phyloP scores from a whole-genome alignment of 2,329 filamentous ascomycete genomes.

The Hypoxylon sp. region DNA sequence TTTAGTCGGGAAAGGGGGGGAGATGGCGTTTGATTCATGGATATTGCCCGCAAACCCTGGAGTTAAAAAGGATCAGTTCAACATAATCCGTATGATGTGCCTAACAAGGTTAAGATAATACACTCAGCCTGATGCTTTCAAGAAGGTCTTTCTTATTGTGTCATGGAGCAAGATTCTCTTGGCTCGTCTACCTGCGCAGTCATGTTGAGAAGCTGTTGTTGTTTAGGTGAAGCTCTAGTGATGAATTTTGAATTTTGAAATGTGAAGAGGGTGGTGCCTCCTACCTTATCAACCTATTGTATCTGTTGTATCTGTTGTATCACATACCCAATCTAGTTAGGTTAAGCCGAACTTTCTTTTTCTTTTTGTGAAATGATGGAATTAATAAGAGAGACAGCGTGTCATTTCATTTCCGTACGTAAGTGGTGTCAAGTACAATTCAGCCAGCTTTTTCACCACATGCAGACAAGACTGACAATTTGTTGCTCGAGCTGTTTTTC shows the following conservation, averaged over 20 bases:
- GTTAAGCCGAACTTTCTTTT: not conserved
- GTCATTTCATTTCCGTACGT: not conserved
- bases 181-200: no score
- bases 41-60: not conserved
- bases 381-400: not conserved
- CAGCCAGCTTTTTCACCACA: no score
- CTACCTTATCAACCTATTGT: not conserved
- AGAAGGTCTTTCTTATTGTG: not conserved
- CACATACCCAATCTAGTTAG: not conserved
- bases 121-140: not conserved
- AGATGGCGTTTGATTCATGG: not conserved
- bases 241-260: not conserved
- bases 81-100: not conserved
- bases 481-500: no score
- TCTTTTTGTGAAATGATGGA: not conserved
- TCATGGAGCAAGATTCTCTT: not conserved
- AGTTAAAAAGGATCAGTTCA: not conserved
- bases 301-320: not conserved
- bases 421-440: no score
- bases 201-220: not conserved
- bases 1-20: not conserved
- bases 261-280: not conserved
- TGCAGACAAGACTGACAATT: no score
- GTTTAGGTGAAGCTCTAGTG: not conserved
- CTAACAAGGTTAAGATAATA: not conserved